These are phyloP conservation scores for Withania somnifera DNA, from an alignment of 305 asterid genomes.

Conservation along the genomic window DNA sequence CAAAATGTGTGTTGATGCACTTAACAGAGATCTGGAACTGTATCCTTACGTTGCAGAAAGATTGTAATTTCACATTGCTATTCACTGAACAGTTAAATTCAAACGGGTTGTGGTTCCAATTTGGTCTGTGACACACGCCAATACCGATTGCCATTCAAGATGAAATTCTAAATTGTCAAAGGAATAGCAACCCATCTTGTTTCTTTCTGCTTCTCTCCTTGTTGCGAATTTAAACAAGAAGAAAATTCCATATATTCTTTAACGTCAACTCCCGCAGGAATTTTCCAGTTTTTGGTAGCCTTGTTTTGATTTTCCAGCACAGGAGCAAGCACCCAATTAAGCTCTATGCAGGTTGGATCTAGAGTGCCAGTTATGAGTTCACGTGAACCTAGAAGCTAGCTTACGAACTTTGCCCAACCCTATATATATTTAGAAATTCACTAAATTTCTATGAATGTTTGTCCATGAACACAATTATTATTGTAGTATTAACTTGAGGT, in stretches of 20 bases:
- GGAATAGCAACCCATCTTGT: neutral
- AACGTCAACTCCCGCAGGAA: neutral
- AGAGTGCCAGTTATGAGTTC: neutral
- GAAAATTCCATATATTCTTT: neutral
- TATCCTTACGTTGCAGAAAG: conserved; percentile 35
- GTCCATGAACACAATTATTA: neutral
- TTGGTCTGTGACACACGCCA: neutral
- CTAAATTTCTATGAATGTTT: neutral
- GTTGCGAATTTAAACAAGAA: neutral
- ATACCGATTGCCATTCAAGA: neutral
- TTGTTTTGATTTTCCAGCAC: neutral
- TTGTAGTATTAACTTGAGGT: neutral
- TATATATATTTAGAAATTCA: neutral
- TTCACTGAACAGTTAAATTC: neutral
- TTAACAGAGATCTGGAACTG: conserved; percentile 53
- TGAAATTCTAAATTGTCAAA: neutral
- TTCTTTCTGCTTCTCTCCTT: neutral
- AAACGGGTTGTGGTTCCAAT: neutral
- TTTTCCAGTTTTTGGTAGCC: neutral
- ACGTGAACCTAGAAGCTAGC: neutral
- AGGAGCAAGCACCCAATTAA: neutral
- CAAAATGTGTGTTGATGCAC: conserved; percentile 41
- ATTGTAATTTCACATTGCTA: neutral
- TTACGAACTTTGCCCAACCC: neutral
- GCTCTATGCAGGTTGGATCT: neutral